Conservation (phyloP, 345 rosid species). For the Raphanus raphanistrum region DNA sequence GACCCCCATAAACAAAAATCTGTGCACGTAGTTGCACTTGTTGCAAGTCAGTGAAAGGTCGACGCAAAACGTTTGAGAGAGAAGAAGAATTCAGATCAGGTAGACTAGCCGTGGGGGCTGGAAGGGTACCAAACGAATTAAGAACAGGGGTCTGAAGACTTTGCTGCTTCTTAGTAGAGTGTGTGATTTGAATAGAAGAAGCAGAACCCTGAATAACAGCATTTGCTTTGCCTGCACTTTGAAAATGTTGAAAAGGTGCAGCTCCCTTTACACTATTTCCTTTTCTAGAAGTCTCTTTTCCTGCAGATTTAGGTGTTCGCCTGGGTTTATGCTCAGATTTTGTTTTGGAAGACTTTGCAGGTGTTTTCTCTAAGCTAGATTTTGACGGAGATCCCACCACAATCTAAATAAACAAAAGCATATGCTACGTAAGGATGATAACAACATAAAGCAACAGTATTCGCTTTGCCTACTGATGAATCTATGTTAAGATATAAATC, state of each 20-base stretch:
- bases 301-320: conserved; percentile 62
- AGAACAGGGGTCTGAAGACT: conserved; percentile 47
- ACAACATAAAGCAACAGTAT: not conserved
- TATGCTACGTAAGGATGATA: conserved; percentile 1
- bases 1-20: conserved; percentile 95
- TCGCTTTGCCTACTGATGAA: conserved; percentile 1
- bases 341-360: conserved; percentile 53
- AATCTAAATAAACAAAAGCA: conserved; percentile 45
- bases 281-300: conserved; percentile 62
- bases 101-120: conserved; percentile 51
- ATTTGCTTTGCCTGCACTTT: conserved; percentile 52
- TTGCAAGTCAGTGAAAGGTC: conserved; percentile 93
- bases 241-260: conserved; percentile 45
- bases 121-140: conserved; percentile 51
- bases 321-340: conserved; percentile 72
- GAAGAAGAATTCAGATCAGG: conserved; percentile 70
- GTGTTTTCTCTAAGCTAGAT: conserved; percentile 46
- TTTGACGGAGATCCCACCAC: conserved; percentile 58
- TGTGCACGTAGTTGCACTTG: conserved; percentile 99
- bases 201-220: conserved; percentile 47
- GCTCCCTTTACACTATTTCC: conserved; percentile 49
- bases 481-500: not conserved
- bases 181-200: conserved; percentile 49
- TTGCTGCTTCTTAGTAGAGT: conserved; percentile 61
- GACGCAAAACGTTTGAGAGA: conserved; percentile 58